Percentiles rank a stretch among this genome's conserved stretches.
phyloP scores from a whole-genome alignment of 345 rosid genomes.

The Rhizophora mangle region DNA sequence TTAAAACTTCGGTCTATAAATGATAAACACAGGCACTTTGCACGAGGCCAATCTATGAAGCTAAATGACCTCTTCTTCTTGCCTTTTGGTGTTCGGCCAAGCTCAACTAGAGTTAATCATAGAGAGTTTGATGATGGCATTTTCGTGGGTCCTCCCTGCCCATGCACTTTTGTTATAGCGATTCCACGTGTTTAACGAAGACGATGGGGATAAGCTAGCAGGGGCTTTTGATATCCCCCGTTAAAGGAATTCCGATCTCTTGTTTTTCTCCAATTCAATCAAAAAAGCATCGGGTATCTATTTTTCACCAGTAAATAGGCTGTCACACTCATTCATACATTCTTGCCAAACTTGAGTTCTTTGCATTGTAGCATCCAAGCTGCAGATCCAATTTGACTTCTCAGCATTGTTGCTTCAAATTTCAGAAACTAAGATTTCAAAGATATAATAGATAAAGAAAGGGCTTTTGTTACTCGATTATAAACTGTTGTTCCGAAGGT shows the following conservation, averaged over 20 bases:
- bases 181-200: conserved; percentile 11
- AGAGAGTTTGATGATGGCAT: not conserved
- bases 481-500: too few relatives aligned
- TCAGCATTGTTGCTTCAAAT: too few relatives aligned
- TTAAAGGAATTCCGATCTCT: conserved; percentile 8
- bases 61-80: too few relatives aligned
- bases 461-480: too few relatives aligned
- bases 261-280: not conserved
- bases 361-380: too few relatives aligned
- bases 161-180: conserved; percentile 9
- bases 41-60: too few relatives aligned
- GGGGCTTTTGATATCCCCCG: conserved; percentile 14
- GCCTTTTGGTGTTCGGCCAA: conserved; percentile 6
- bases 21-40: too few relatives aligned
- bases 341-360: too few relatives aligned
- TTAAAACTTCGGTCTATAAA: too few relatives aligned
- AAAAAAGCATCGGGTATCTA: not conserved
- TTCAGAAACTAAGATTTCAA: too few relatives aligned
- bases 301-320: not conserved
- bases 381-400: too few relatives aligned
- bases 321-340: not conserved
- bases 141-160: conserved; percentile 10
- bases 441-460: too few relatives aligned
- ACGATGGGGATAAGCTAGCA: not conserved
- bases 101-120: conserved; percentile 1